A percentile compares a stretch with the other conserved stretches of the same genome.
Evolutionary conservation across 345 rosid species (phyloP).

Genomic region (Murraya paniculata): DNA sequence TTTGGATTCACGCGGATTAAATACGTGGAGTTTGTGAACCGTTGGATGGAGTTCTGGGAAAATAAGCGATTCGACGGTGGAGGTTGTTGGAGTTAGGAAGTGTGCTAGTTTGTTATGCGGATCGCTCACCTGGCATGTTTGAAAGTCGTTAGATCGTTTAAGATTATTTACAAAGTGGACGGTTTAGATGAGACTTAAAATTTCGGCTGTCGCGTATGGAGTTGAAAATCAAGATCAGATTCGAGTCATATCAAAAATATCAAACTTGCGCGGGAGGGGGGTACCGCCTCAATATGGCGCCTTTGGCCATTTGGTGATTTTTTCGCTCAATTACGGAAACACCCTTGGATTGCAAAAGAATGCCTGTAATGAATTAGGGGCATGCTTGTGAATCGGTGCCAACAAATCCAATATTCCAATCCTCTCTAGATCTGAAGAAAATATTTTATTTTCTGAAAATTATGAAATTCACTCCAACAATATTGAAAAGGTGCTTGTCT

Average conservation of each 20-base stretch:
- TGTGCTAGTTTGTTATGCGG: constrained; percentile 11
- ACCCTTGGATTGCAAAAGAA: background rate
- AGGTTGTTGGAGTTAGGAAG: background rate
- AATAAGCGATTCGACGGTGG: constrained; percentile 11
- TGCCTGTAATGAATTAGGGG: background rate
- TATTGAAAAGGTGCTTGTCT: too few species aligned
- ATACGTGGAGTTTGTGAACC: constrained; percentile 6
- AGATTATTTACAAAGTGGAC: background rate
- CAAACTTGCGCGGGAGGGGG: background rate
- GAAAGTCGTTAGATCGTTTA: background rate
- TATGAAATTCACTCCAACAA: too few species aligned
- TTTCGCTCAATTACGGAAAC: background rate
- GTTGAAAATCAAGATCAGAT: too few species aligned
- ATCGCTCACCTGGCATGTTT: background rate
- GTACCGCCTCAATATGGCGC: background rate
- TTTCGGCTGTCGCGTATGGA: too few species aligned
- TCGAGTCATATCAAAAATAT: background rate
- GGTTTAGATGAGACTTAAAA: background rate
- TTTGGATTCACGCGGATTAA: constrained; percentile 27
- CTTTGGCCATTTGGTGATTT: background rate
- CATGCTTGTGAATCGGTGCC: background rate
- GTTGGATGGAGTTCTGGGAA: constrained; percentile 13
- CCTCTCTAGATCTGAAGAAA: background rate
- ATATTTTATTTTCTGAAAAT: background rate
- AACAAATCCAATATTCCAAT: background rate